Base-by-base conservation (phyloP, 768 basidiomycete genomes). In the Leccinum subgranulosum region DNA sequence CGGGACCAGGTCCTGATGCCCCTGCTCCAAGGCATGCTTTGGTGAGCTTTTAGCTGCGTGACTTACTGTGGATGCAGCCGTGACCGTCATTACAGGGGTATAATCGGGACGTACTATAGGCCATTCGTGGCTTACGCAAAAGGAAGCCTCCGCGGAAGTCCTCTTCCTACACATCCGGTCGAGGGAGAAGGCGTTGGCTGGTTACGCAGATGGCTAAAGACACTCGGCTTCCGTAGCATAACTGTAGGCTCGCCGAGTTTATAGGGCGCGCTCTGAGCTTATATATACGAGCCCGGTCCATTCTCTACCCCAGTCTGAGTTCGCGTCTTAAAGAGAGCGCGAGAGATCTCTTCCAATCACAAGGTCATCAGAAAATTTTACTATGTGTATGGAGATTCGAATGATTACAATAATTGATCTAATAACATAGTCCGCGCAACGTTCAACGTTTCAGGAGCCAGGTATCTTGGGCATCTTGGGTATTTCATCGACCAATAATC, bases 1-100 rank as follows among this genome's bases (percentile, higher is more conserved):
- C 77, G 84, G 53, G 88, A 90, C 73, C 87, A 90, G 64, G 74
- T 90, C 51, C 71, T 89, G 60, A 82, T 81, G 56, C 88, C 88
- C 5, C 66, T 90, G 7, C 33, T 87, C 28, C 88, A 89, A 66
- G 88, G 88, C 17, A 76, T 80, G 27, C 67, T 86, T 29, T 88
- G 87, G 88, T 88, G 60, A 64, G 85, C 25, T 19, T 57, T 34
- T 27, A 19, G 33, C 27, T 6, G 19, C 17, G 39, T 12, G 29
- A 31, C 25, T 12, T 23, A 31, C 27, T 10, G 6, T 43, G 33
- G 31, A 17, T 15, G 3, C 33, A 19, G 51, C 31, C 47, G 53
- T 63, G 39, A 60, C 49, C 12, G 8, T 53, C 33, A 36, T 54
- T 53, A 15, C 39, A 72, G 71, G 71, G 71, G 71, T 34, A 49